A percentile compares a stretch with the other conserved stretches of the same genome.
Evolutionary conservation across 306 rosid genomes (phyloP).

Genomic region (Neltuma alba): DNA sequence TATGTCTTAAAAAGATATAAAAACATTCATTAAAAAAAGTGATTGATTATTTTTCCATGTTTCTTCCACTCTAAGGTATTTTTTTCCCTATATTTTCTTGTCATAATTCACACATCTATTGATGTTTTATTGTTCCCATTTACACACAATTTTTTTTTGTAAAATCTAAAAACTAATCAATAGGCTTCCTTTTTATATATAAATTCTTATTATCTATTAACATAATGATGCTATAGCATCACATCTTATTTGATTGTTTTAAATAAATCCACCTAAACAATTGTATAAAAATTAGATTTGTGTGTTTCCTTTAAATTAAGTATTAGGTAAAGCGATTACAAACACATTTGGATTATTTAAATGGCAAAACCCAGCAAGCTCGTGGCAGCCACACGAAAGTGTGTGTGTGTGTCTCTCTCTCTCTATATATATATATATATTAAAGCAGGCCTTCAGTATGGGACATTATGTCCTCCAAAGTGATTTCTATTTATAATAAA

Average conservation of each 20-base stretch:
- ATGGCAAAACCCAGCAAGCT: not conserved
- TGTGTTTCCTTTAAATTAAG: not conserved
- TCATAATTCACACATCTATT: too few relatives aligned
- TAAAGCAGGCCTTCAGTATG: not conserved
- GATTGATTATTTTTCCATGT: not conserved
- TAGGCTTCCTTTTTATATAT: too few relatives aligned
- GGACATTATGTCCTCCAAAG: not conserved
- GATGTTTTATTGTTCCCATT: too few relatives aligned
- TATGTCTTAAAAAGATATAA: too few relatives aligned
- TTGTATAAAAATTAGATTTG: not conserved
- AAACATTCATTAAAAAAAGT: not conserved
- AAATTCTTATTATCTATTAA: too few relatives aligned
- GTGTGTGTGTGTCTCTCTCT: too few relatives aligned
- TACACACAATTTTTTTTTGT: too few relatives aligned
- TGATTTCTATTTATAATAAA: not conserved
- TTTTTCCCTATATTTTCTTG: too few relatives aligned
- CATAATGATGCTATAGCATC: too few relatives aligned
- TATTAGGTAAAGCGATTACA: not conserved
- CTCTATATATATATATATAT: too few relatives aligned
- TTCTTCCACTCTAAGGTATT: not conserved
- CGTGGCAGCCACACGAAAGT: constrained; percentile 2
- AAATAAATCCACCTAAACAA: not conserved
- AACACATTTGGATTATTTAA: not conserved
- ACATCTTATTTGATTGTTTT: too few relatives aligned
- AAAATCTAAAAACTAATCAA: too few relatives aligned